Evolutionary conservation across 108 stramenopile species (phyloP).

Genomic region (Cyclotella cryptica): DNA sequence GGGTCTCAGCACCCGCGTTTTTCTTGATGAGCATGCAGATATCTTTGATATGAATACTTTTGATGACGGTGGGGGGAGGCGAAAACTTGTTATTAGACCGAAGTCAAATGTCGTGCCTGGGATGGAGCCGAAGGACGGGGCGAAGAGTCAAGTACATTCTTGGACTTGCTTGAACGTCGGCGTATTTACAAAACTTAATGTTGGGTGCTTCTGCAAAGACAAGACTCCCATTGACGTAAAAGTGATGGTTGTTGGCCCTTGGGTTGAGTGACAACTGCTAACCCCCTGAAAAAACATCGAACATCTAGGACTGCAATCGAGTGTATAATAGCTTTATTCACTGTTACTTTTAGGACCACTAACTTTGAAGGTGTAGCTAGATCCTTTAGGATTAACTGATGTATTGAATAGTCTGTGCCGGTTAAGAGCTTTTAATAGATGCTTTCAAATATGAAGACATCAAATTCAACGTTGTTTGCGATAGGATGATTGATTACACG

Average conservation of each 20-base stretch:
- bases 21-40: conserved; percentile 81
- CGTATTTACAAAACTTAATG: conserved; percentile 74
- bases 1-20: conserved; percentile 69
- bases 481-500: background rate
- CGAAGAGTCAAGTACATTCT: background rate
- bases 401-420: no score
- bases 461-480: background rate
- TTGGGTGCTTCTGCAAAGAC: conserved; percentile 70
- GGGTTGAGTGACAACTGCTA: conserved; percentile 25
- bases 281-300: background rate
- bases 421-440: no score
- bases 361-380: no score
- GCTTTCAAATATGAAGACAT: no score
- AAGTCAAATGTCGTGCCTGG: conserved; percentile 43
- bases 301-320: background rate
- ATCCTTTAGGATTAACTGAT: no score
- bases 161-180: conserved; percentile 58
- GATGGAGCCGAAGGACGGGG: conserved; percentile 47
- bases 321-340: background rate
- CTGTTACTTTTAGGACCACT: background rate
- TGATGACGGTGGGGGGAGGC: conserved; percentile 42
- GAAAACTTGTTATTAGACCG: conserved; percentile 54
- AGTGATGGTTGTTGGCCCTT: conserved; percentile 81
- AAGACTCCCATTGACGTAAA: conserved; percentile 83
- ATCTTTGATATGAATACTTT: conserved; percentile 56